These are phyloP conservation scores for Coemansia sp. DNA, from an alignment of 192 early-diverging fungal species.

Conservation along the genomic window DNA sequence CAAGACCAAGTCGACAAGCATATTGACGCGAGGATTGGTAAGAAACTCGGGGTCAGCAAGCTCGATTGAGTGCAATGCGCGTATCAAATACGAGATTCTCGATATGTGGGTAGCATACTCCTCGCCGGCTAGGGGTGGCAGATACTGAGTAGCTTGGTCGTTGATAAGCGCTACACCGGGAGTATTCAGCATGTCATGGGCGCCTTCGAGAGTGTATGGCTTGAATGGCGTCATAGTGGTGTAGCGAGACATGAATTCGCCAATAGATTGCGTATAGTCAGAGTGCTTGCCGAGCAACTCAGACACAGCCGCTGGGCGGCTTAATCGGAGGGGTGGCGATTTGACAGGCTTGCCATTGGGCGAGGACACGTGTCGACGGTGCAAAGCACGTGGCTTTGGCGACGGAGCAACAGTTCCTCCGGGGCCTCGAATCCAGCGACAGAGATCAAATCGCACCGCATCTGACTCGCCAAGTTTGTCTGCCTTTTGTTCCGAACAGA, in stretches of 20 bases:
- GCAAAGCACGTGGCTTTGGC: slow-evolving; percentile 30
- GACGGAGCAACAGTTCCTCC: not conserved
- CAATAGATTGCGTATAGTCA: slow-evolving; percentile 19
- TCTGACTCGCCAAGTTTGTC: not conserved
- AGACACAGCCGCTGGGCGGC: slow-evolving; percentile 20
- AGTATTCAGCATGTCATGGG: slow-evolving; percentile 22
- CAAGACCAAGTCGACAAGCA: slow-evolving; percentile 47
- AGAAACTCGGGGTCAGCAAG: slow-evolving; percentile 43
- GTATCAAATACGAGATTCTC: slow-evolving; percentile 35
- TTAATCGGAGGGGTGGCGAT: slow-evolving; percentile 30
- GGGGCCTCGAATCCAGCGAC: slow-evolving; percentile 33
- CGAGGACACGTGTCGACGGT: slow-evolving; percentile 22
- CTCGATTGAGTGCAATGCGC: slow-evolving; percentile 45
- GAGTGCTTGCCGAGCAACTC: slow-evolving; percentile 38
- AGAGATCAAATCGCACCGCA: slow-evolving; percentile 29
- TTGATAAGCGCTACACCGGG: slow-evolving; percentile 23
- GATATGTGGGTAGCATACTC: slow-evolving; percentile 46
- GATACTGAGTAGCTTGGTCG: slow-evolving; percentile 33
- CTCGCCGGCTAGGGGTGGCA: slow-evolving; percentile 44
- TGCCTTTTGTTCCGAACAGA: not conserved
- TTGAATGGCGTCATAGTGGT: slow-evolving; percentile 27
- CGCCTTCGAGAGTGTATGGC: slow-evolving; percentile 29
- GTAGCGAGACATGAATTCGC: slow-evolving; percentile 38
- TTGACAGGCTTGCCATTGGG: slow-evolving; percentile 23
- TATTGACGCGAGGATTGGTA: slow-evolving; percentile 32